These are phyloP conservation scores for Sarocladiaceae sp. DNA, from an alignment of 2,329 filamentous ascomycete genomes.

Conservation along the genomic window DNA sequence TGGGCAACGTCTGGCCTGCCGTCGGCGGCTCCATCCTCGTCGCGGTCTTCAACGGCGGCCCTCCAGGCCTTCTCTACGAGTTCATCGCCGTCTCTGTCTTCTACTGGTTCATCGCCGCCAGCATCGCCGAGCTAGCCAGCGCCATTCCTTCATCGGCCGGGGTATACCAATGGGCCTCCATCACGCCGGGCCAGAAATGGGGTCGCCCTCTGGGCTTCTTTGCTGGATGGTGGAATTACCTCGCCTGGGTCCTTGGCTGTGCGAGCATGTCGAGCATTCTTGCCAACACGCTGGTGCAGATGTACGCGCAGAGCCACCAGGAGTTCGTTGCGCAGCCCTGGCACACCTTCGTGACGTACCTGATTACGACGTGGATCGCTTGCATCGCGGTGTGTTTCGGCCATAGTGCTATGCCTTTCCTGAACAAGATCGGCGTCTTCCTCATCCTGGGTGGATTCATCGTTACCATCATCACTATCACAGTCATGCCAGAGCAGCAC, in stretches of 20 bases:
- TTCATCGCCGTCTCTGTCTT: slow-evolving; percentile 45
- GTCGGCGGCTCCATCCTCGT: slow-evolving; percentile 41
- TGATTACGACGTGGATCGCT: slow-evolving; percentile 34
- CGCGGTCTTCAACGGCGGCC: slow-evolving; percentile 57
- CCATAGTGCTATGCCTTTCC: slow-evolving; percentile 46
- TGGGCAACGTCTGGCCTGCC: slow-evolving; percentile 40
- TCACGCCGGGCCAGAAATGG: slow-evolving; percentile 47
- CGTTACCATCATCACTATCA: slow-evolving; percentile 50
- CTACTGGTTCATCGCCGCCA: slow-evolving; percentile 55
- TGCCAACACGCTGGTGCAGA: slow-evolving; percentile 36
- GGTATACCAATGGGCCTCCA: slow-evolving; percentile 58
- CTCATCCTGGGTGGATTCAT: slow-evolving; percentile 47
- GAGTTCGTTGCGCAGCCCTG: slow-evolving; percentile 31
- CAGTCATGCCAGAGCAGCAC: slow-evolving; percentile 41
- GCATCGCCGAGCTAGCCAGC: slow-evolving; percentile 56
- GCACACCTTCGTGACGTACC: slow-evolving; percentile 40
- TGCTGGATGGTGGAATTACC: slow-evolving; percentile 42
- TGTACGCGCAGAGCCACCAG: slow-evolving; percentile 37
- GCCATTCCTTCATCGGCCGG: slow-evolving; percentile 58
- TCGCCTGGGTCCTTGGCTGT: slow-evolving; percentile 35
- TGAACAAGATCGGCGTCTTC: slow-evolving; percentile 51
- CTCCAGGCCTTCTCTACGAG: slow-evolving; percentile 59
- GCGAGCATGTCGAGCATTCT: slow-evolving; percentile 37
- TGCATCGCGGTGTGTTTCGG: slow-evolving; percentile 44
- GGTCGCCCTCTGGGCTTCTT: slow-evolving; percentile 46